Evolutionary conservation across 2,329 filamentous ascomycete species (phyloP), one percentile per base, ranked within the genome.

Genomic region (Tolypocladium nubicola): DNA sequence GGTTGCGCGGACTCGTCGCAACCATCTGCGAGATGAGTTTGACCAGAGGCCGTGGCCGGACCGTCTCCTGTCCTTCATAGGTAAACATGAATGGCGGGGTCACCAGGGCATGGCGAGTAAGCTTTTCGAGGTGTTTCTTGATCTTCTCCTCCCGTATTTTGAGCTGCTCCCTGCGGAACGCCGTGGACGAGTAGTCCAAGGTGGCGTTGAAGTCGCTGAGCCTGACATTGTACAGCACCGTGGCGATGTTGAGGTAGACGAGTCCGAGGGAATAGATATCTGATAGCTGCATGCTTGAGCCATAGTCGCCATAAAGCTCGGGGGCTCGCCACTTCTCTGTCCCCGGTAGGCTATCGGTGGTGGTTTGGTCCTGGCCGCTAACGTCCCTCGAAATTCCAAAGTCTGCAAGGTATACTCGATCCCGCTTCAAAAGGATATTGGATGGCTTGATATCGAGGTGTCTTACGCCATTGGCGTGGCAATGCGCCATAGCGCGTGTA

Each of bases 331-430:
- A 79, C 53, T 71, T 75, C 21, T 70, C 69, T 0, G 76, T 77
- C 1, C 74, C 75, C 4, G 72, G 71, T 11, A 66, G 57, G 0
- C 72, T 73, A 37, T 72, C 70, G 0, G 75, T 79, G 56, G 72
- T 76, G 8, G 75, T 78, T 53, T 75, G 70, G 11, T 78, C 75
- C 30, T 71, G 70, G 47, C 72, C 73, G 53, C 71, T 73, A 16
- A 79, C 75, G 53, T 79, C 76, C 55, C 71, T 68, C 14, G 77
- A 75, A 30, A 79, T 77, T 40, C 76, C 77, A 66, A 79, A 79
- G 62, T 79, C 77, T 26, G 76, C 74, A 16, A 79, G 67, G 58
- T 78, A 78, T 10, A 79, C 76, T 10, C 73, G 69, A 7, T 72
- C 72, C 1, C 75, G 69, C 57, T 71, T 74, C 9, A 79, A 66